Conservation (phyloP, 805 yeast species). For the Cyberlindnera veronae region DNA sequence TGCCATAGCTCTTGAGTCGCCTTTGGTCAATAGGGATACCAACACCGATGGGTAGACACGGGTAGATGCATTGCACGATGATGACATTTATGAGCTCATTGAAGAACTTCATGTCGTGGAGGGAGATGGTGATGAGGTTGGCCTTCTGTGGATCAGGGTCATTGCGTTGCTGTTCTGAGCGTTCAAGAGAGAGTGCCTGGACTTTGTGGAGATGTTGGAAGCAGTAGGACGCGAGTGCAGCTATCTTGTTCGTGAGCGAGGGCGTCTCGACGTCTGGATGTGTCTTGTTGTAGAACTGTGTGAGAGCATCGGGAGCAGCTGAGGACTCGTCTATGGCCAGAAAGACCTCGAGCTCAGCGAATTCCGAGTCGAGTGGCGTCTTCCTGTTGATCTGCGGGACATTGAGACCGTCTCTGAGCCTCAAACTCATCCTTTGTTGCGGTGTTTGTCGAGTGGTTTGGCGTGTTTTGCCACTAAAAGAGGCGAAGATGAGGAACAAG, state of each 20-base stretch:
- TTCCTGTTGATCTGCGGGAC: conserved; percentile 31
- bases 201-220: conserved; percentile 15
- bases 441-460: no score
- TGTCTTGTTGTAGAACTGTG: conserved; percentile 11
- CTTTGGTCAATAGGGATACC: conserved; percentile 67
- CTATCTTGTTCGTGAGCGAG: not conserved
- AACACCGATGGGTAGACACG: conserved; percentile 51
- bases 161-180: conserved; percentile 1
- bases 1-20: conserved; percentile 46
- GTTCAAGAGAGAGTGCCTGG: conserved; percentile 16
- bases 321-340: conserved; percentile 21
- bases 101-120: conserved; percentile 80
- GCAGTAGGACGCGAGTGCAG: conserved; percentile 3
- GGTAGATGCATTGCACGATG: conserved; percentile 68
- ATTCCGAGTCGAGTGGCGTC: conserved; percentile 33
- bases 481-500: no score
- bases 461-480: no score
- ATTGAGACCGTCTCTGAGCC: conserved; percentile 22
- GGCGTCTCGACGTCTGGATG: not conserved
- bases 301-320: conserved; percentile 10
- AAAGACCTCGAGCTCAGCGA: conserved; percentile 22
- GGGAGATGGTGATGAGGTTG: conserved; percentile 55
- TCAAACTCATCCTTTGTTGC: conserved; percentile 9
- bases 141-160: conserved; percentile 17
- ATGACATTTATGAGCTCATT: conserved; percentile 61